Percentiles rank a stretch among this genome's conserved stretches.
Conservation (phyloP, 805 yeast species). For the Saccharomycopsis javanensis region DNA sequence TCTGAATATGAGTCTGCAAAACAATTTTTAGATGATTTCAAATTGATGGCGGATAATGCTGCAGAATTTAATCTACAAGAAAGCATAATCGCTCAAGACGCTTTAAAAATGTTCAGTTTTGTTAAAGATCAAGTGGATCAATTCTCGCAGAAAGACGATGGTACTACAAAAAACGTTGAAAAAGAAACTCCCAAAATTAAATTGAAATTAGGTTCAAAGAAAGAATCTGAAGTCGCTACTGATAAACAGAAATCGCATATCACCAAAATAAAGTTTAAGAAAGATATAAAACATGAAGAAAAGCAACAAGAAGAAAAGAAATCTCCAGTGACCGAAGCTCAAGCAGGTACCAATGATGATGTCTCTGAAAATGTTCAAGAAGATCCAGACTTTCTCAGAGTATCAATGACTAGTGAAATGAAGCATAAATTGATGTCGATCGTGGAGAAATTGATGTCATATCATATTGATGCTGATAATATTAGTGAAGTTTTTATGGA, state of each 20-base stretch:
- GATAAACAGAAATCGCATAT: neutral
- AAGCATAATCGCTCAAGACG: constrained; percentile 57
- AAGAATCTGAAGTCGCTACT: neutral
- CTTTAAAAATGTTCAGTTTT: constrained; percentile 44
- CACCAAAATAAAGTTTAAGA: neutral
- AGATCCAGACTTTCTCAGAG: neutral
- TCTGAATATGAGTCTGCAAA: constrained; percentile 28
- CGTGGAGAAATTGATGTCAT: constrained; percentile 22
- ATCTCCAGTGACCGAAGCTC: too few relatives aligned
- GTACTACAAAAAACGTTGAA: neutral
- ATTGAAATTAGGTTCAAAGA: neutral
- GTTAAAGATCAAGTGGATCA: constrained; percentile 42
- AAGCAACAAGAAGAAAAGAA: neutral
- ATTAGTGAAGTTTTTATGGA: constrained; percentile 67
- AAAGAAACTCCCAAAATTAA: neutral
- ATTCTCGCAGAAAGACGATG: constrained; percentile 11
- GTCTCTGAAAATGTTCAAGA: neutral
- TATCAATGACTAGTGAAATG: constrained; percentile 3
- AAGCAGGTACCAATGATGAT: neutral
- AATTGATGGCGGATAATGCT: constrained; percentile 63
- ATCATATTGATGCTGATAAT: constrained; percentile 22
- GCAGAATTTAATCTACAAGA: constrained; percentile 57
- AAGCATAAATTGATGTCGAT: constrained; percentile 9
- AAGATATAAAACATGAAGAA: neutral
- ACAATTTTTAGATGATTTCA: constrained; percentile 50